phyloP scores from a whole-genome alignment of 106 monocot species.

The Triglochin maritima region DNA sequence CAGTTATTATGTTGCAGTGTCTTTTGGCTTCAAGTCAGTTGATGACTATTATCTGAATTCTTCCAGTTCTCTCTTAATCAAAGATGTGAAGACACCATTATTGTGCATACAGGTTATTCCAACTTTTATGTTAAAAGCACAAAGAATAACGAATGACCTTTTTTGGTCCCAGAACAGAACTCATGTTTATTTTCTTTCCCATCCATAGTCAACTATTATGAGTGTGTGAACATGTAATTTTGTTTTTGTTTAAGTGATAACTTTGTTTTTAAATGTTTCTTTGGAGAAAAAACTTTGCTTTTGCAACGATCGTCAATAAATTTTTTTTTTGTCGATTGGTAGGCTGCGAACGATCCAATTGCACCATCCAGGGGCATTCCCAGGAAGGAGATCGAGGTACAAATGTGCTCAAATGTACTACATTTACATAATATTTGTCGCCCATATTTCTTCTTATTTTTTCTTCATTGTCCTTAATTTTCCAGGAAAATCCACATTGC shows the following conservation, averaged over 20 bases:
- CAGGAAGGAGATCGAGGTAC: slow-evolving; percentile 63
- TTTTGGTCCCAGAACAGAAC: too few relatives aligned
- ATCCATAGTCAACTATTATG: too few relatives aligned
- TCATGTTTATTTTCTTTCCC: too few relatives aligned
- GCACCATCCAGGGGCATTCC: slow-evolving; percentile 86
- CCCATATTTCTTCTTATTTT: neutral
- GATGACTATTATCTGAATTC: slow-evolving; percentile 93
- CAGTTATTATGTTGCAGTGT: slow-evolving; percentile 36
- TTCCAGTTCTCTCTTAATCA: slow-evolving; percentile 69
- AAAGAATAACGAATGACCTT: neutral
- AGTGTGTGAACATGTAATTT: too few relatives aligned
- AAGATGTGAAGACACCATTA: slow-evolving; percentile 58
- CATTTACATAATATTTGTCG: neutral
- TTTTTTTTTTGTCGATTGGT: slow-evolving; percentile 1
- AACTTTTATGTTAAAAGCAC: neutral
- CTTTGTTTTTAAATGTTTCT: too few relatives aligned
- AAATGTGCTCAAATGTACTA: neutral
- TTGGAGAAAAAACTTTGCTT: neutral
- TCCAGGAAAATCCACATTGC: slow-evolving; percentile 66
- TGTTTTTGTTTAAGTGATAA: too few relatives aligned
- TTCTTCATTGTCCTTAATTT: slow-evolving; percentile 1
- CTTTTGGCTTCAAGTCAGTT: slow-evolving; percentile 92
- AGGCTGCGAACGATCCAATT: slow-evolving; percentile 86
- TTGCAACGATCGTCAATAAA: neutral
- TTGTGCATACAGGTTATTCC: slow-evolving; percentile 86